Percentiles rank a stretch among this genome's conserved stretches.
These are phyloP conservation scores for Leptosphaerulina australis DNA, from an alignment of 2,329 filamentous ascomycete species.

Conservation along the genomic window DNA sequence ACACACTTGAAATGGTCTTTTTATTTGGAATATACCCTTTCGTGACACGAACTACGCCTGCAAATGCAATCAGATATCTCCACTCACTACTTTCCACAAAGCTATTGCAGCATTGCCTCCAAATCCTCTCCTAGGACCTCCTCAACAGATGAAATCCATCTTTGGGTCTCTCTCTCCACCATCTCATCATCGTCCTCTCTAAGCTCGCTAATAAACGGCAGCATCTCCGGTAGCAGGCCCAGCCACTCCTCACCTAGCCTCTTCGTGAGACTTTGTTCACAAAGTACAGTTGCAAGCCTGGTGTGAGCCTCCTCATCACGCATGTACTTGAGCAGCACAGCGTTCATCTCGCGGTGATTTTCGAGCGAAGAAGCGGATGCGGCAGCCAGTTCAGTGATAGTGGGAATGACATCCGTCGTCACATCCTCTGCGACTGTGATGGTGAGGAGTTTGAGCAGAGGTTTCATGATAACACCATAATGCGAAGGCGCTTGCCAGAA, in stretches of 20 bases:
- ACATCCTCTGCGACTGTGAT: conserved; percentile 31
- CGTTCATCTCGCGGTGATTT: conserved; percentile 90
- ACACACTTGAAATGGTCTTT: no score
- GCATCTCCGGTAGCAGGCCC: conserved; percentile 87
- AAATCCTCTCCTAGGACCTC: conserved; percentile 86
- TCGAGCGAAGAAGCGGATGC: conserved; percentile 79
- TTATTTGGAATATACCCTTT: no score
- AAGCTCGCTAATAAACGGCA: conserved; percentile 93
- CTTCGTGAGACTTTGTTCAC: conserved; percentile 79
- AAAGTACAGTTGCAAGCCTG: conserved; percentile 80
- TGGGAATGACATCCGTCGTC: conserved; percentile 67
- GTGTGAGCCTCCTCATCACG: conserved; percentile 73
- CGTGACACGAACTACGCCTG: no score
- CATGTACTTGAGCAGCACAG: conserved; percentile 75
- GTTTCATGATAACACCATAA: conserved; percentile 73
- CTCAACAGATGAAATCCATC: conserved; percentile 92
- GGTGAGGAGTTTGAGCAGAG: conserved; percentile 68
- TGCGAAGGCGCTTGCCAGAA: conserved; percentile 95
- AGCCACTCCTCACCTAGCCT: conserved; percentile 93
- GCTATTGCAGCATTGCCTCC: conserved; percentile 86
- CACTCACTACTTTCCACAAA: neutral
- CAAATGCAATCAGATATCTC: neutral
- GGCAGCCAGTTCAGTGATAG: conserved; percentile 81
- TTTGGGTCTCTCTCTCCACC: conserved; percentile 86
- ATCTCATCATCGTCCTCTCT: conserved; percentile 95